Conservation (phyloP, 2,329 filamentous ascomycete genomes). For the Lasiodiplodia sp. region DNA sequence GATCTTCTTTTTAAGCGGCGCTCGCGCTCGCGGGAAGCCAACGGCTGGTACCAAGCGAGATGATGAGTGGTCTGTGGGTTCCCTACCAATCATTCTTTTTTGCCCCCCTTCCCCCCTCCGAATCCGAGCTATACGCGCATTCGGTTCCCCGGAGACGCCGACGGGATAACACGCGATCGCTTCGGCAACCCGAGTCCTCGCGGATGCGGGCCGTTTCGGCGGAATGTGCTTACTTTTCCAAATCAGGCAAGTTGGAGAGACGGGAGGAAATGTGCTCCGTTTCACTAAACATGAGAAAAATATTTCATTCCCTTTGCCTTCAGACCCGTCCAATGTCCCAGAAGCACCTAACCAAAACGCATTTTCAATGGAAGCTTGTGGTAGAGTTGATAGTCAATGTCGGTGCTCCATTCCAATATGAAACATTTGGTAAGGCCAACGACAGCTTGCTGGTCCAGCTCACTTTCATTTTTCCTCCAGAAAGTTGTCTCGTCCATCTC, state of each 20-base stretch:
- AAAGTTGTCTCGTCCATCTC: not conserved
- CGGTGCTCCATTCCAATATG: conserved; percentile 7
- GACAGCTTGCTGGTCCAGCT: not conserved
- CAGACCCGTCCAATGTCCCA: no score
- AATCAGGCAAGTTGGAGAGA: no score
- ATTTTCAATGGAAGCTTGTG: conserved; percentile 3
- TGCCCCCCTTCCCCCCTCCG: not conserved
- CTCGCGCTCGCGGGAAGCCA: not conserved
- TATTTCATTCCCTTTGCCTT: no score
- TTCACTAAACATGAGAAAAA: no score
- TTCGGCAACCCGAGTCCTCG: not conserved
- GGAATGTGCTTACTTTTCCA: not conserved
- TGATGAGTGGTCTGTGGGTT: not conserved
- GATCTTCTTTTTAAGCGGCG: not conserved
- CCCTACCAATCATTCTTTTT: not conserved
- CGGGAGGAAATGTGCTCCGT: no score
- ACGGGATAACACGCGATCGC: not conserved
- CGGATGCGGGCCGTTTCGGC: not conserved
- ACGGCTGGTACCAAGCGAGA: not conserved
- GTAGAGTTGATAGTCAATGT: conserved; percentile 8
- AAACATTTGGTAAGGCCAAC: conserved; percentile 4
- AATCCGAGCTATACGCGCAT: not conserved
- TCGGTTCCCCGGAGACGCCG: not conserved
- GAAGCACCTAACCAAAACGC: not conserved
- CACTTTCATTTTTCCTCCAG: not conserved